Evolutionary conservation across 345 rosid species (phyloP).

Genomic region (Pseudoturritis turrita): DNA sequence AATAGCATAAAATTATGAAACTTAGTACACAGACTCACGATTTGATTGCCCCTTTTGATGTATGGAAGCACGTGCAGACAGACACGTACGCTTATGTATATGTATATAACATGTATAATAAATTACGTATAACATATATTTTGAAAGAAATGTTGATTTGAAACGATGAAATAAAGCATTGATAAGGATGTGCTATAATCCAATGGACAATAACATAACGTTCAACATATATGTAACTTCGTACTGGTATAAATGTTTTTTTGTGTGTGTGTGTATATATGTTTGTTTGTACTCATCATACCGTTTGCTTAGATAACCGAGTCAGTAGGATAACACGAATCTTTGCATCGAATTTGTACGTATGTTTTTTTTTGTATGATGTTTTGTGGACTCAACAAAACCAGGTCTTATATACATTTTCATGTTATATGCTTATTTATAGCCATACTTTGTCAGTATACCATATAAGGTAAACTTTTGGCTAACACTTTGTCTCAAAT

Average conservation of each 20-base stretch:
- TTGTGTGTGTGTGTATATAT: slow-evolving; percentile 8
- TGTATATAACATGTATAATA: background rate
- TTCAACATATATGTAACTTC: slow-evolving; percentile 6
- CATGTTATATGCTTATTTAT: slow-evolving; percentile 17
- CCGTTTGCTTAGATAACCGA: slow-evolving; percentile 27
- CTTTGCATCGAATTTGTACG: slow-evolving; percentile 12
- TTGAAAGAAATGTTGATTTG: slow-evolving; percentile 29
- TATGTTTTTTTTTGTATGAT: slow-evolving; percentile 1
- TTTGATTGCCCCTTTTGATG: slow-evolving; percentile 25
- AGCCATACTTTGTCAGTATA: slow-evolving; percentile 19
- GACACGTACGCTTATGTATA: slow-evolving; percentile 10
- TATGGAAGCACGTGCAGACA: slow-evolving; percentile 26
- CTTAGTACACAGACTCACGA: slow-evolving; percentile 24
- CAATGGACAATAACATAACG: slow-evolving; percentile 28
- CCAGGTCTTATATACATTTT: slow-evolving; percentile 30
- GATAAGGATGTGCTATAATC: slow-evolving; percentile 14
- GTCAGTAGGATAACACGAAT: slow-evolving; percentile 18
- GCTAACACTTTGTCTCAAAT: background rate
- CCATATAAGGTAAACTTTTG: slow-evolving; percentile 25
- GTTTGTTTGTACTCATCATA: slow-evolving; percentile 22
- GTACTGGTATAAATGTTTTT: slow-evolving; percentile 23
- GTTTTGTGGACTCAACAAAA: slow-evolving; percentile 13
- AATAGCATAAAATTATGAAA: slow-evolving; percentile 33
- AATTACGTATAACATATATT: background rate
- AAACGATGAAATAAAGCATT: slow-evolving; percentile 20